Base-by-base conservation (phyloP, 2,329 filamentous ascomycete species). In the Gaeumannomyces tritici region DNA sequence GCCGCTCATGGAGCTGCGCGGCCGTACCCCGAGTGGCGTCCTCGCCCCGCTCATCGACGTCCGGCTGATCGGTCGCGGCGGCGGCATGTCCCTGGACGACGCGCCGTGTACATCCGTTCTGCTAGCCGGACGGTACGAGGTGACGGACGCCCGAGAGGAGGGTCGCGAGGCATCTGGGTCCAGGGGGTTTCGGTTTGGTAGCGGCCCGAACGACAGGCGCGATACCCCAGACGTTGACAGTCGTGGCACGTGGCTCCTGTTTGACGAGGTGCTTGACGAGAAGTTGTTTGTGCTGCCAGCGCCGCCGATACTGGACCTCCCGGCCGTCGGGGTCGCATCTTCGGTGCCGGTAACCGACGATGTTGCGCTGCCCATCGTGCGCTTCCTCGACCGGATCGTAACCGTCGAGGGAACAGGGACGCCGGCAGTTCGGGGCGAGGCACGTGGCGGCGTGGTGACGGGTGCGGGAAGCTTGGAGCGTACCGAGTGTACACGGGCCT, bases 381-480 rank as follows among this genome's bases (percentile, higher is more conserved):
- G 86, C 75, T 91, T 90, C 66, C 84, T 84, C 69, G 85, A 87
- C 61, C 91, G 86, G 71, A 88, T 80, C 33, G 85, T 87, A 68
- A 87, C 79, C 60, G 81, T 81, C 4, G 84, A 77, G 57, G 85
- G 83, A 59, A 86, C 74, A 61, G 70, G 69, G 15, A 75, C 33
- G 13, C 33, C 69, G 5, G 77, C 79, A 2, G 74, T 73, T 61
- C 90, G 84, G 27, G 93, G 91, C n/a, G 92, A 96, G 5, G 84
- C 83, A 59, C 88, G 86, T 24, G 93, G 91, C 5, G 93, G 92
- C 0, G 89, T 95, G 62, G 80, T 82, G 9, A 85, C 82, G 2
- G 93, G 91, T 1, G 89, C 91, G 2, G 95, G 95, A 26, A 99
- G 83, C 75, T 95, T 96, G 54, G 93, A 97, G 68, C 92, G 87